Percentiles rank a stretch among this genome's conserved stretches.
These are phyloP conservation scores for Rhizopus arrhizus DNA, from an alignment of 371 early-diverging fungal species.

Conservation along the genomic window DNA sequence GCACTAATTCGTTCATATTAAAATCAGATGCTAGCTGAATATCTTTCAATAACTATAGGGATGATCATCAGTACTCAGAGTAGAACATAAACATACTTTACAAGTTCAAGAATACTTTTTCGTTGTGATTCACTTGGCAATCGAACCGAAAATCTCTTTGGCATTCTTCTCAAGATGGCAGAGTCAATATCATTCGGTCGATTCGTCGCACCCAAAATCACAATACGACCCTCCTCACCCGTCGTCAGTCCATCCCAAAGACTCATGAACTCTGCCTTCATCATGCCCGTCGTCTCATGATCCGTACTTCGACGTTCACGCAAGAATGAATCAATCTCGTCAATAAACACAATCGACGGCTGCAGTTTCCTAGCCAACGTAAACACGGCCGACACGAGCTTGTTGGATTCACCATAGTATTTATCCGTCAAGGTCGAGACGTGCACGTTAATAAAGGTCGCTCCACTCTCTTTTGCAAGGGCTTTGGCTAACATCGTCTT, in stretches of 20 bases:
- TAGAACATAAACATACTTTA: conserved; percentile 41
- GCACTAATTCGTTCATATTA: conserved; percentile 72
- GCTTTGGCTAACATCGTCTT: conserved; percentile 99
- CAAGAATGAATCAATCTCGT: conserved; percentile 96
- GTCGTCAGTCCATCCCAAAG: conserved; percentile 97
- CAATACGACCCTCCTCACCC: conserved; percentile 73
- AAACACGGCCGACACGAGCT: conserved; percentile 90
- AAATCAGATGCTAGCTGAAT: conserved; percentile 72
- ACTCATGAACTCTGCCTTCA: conserved; percentile 99
- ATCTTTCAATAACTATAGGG: conserved; percentile 71
- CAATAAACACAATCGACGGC: conserved; percentile 96
- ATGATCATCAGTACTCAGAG: not conserved
- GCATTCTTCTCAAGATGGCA: conserved; percentile 96
- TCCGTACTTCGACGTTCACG: conserved; percentile 90
- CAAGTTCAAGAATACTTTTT: conserved; percentile 82
- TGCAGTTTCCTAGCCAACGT: conserved; percentile 91
- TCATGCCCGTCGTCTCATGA: conserved; percentile 94
- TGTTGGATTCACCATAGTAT: conserved; percentile 97
- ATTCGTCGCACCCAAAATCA: conserved; percentile 95
- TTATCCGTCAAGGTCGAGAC: conserved; percentile 96
- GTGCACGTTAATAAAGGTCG: conserved; percentile 94
- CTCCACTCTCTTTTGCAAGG: conserved; percentile 92
- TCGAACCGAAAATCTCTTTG: conserved; percentile 84
- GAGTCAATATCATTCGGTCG: conserved; percentile 96
- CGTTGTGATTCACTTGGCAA: conserved; percentile 92